Base-by-base conservation (phyloP, 176 grass and related monocot genomes). In the Oryza coarctata region DNA sequence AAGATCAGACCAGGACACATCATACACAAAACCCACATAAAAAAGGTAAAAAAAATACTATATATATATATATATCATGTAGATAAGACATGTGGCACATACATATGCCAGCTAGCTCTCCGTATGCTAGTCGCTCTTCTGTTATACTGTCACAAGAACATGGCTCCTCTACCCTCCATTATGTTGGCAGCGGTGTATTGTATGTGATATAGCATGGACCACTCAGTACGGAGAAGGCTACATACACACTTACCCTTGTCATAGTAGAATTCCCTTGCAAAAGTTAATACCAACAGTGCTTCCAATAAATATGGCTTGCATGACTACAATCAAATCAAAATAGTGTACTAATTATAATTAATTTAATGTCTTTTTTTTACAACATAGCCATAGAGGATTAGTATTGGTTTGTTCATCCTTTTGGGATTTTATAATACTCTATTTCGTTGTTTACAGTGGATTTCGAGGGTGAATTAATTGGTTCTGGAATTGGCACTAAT, bases 131-230 rank as follows among this genome's bases (percentile, higher is more conserved):
- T 73, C 18, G 25, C 36, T 33, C 62, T 29, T 63, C n/a, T 80
- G 60, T 90, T 71, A 88, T 86, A 68, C 65, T 69, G 68, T 92
- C 93, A 95, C 93, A 95, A 82, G 90, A 90, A 88, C 63, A 67
- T 71, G 87, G 66, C 60, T 70, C 12, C 40, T 86, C 44, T 11
- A 14, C 71, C 39, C 71, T 65, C 31, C 17, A 74, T 73, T n/a
- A 80, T 58, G 77, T 65, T 49, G 44, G 58, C 65, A 74, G 55
- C 55, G 25, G 18, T 58, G 55, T 58, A 58, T 22, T 58, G 55
- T 23, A 25, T 58, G 55, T 9, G 25, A 23, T 33, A 69, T 58
- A 40, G 71, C 34, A 61, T 75, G 85, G 85, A 75, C 85, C 77
- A 86, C 85, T 27, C 11, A 35, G 68, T 12, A 62, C 13, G 4